A percentile compares a stretch with the other conserved stretches of the same genome.
These are phyloP conservation scores for Colletotrichum sp. DNA, from an alignment of 2,329 filamentous ascomycete species.

Conservation along the genomic window DNA sequence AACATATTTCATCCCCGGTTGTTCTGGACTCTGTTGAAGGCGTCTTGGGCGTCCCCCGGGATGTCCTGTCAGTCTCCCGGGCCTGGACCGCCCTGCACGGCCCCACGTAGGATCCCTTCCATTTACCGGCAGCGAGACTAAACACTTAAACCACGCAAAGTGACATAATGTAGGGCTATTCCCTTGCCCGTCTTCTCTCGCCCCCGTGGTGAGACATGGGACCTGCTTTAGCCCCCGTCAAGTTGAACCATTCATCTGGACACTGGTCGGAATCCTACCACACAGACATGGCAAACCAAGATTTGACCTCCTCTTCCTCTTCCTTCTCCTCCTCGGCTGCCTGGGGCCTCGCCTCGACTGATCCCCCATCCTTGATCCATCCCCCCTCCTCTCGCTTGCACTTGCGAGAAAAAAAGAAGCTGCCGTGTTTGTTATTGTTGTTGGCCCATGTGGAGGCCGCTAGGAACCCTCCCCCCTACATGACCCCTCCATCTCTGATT, in stretches of 20 bases:
- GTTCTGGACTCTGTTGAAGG: neutral
- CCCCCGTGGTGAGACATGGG: neutral
- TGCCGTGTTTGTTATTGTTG: neutral
- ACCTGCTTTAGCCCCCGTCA: neutral
- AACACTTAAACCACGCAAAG: neutral
- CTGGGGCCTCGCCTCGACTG: neutral
- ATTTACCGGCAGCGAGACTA: neutral
- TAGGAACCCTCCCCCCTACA: neutral
- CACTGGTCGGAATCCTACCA: neutral
- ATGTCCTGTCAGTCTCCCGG: neutral
- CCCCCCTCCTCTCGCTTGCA: neutral
- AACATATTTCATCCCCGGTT: neutral
- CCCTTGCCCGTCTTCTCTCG: neutral
- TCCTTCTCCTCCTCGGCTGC: neutral
- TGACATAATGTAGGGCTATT: conserved; percentile 6
- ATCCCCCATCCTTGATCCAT: neutral
- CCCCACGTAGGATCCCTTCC: conserved; percentile 7
- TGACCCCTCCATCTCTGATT: neutral
- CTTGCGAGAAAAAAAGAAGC: neutral
- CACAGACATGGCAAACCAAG: neutral
- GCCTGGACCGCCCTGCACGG: conserved; percentile 3
- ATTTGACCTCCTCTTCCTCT: neutral
- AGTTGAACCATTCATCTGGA: neutral
- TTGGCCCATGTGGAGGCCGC: neutral
- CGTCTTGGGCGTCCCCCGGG: neutral